Evolutionary conservation across 345 rosid genomes (phyloP).

Genomic region (Corchorus olitorius): DNA sequence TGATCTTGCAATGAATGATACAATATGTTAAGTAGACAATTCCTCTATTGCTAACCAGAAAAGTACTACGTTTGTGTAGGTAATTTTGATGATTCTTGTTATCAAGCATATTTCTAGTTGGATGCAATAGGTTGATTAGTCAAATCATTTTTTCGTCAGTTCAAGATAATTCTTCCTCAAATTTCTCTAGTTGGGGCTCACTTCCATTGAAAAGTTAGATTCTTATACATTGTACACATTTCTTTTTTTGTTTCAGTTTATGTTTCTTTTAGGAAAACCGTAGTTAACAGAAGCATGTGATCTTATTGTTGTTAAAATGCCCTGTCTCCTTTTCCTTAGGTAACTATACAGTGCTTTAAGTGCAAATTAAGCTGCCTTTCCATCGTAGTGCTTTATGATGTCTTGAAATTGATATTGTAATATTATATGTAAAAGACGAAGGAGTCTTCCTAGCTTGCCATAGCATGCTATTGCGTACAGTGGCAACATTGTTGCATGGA

Average conservation of each 20-base stretch:
- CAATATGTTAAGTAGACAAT: too few species aligned
- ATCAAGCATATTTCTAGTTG: not conserved
- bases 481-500: not conserved
- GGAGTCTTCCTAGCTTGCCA: not conserved
- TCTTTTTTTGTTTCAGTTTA: not conserved
- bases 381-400: not conserved
- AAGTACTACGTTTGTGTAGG: too few species aligned
- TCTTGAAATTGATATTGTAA: not conserved
- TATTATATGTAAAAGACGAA: not conserved
- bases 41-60: too few species aligned
- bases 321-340: not conserved
- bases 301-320: not conserved
- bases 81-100: not conserved
- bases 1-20: too few species aligned
- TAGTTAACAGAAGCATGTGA: not conserved
- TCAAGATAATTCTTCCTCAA: not conserved
- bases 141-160: not conserved
- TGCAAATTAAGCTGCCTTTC: constrained; percentile 1
- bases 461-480: not conserved
- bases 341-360: not conserved
- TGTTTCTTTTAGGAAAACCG: constrained; percentile 3
- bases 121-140: not conserved
- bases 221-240: not conserved
- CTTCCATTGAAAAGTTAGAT: not conserved
- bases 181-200: not conserved